Conservation (phyloP, 257 asterid genomes). For the Linderniella brevidens region DNA sequence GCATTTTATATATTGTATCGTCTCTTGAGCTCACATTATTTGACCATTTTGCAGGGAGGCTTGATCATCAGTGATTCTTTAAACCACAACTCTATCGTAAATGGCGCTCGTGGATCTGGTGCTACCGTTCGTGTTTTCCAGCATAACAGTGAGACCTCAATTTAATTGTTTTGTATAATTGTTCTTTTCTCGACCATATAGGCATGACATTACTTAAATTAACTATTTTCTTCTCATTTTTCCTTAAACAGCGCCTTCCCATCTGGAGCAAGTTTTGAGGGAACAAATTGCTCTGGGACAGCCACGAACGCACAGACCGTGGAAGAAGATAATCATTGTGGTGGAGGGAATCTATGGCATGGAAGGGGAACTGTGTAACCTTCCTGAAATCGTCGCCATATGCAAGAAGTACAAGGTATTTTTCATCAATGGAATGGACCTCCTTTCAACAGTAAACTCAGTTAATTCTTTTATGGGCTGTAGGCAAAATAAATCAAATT, state of each 20-base stretch:
- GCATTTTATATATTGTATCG: constrained; percentile 1
- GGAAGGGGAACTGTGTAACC: constrained; percentile 98
- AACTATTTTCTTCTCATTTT: constrained; percentile 8
- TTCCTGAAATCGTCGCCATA: constrained; percentile 87
- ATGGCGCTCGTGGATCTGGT: constrained; percentile 98
- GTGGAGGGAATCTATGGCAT: constrained; percentile 99
- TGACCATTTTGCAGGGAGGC: constrained; percentile 46
- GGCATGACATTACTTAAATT: constrained; percentile 7
- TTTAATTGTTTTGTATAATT: constrained; percentile 3
- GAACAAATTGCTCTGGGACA: constrained; percentile 93
- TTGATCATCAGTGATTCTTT: constrained; percentile 90
- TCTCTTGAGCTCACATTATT: constrained; percentile 7
- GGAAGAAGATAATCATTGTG: constrained; percentile 90
- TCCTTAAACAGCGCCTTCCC: constrained; percentile 83
- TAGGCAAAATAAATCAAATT: neutral
- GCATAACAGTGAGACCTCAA: constrained; percentile 62
- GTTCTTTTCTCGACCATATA: constrained; percentile 1
- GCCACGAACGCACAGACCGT: constrained; percentile 95
- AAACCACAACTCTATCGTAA: constrained; percentile 93
- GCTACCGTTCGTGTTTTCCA: constrained; percentile 92
- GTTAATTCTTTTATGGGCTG: constrained; percentile 6
- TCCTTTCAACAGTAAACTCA: constrained; percentile 10
- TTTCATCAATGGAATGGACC: too few species aligned
- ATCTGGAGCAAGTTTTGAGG: constrained; percentile 79
- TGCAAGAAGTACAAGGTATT: constrained; percentile 95